Conservation (phyloP, 106 monocot genomes). For the Xerophyta viscosa region DNA sequence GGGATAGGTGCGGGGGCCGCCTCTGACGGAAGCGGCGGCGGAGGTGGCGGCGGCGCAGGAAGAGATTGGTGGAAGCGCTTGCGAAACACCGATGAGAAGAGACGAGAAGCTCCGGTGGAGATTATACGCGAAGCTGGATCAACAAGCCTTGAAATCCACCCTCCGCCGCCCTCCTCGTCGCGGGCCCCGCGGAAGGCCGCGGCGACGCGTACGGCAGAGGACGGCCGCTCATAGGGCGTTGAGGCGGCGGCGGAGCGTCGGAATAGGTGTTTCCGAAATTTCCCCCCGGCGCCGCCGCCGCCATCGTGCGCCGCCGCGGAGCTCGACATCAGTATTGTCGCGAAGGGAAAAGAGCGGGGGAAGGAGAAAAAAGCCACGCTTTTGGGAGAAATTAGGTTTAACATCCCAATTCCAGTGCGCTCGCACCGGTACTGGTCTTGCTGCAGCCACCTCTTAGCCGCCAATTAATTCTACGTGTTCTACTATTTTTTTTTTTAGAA, state of each 20-base stretch:
- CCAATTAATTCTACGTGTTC: no score
- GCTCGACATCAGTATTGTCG: slow-evolving; percentile 16
- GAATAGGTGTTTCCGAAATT: slow-evolving; percentile 34
- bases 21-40: neutral
- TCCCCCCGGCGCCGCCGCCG: slow-evolving; percentile 47
- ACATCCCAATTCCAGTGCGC: neutral
- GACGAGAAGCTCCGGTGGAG: slow-evolving; percentile 35
- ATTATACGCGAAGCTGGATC: slow-evolving; percentile 72
- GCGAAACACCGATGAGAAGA: slow-evolving; percentile 60
- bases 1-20: slow-evolving; percentile 11
- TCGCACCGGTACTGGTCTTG: neutral
- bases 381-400: no score
- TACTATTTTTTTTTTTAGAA: no score
- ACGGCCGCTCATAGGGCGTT: slow-evolving; percentile 57
- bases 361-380: neutral
- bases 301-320: slow-evolving; percentile 26
- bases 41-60: slow-evolving; percentile 8
- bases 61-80: slow-evolving; percentile 20
- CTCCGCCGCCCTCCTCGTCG: slow-evolving; percentile 5
- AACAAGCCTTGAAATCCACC: slow-evolving; percentile 79
- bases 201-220: slow-evolving; percentile 10
- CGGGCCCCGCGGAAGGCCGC: neutral
- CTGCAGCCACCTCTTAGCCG: no score
- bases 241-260: slow-evolving; percentile 16
- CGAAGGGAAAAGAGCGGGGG: neutral